These are phyloP conservation scores for Thalassiosira livingstoniorum DNA, from an alignment of 352 stramenopile species.

Conservation along the genomic window DNA sequence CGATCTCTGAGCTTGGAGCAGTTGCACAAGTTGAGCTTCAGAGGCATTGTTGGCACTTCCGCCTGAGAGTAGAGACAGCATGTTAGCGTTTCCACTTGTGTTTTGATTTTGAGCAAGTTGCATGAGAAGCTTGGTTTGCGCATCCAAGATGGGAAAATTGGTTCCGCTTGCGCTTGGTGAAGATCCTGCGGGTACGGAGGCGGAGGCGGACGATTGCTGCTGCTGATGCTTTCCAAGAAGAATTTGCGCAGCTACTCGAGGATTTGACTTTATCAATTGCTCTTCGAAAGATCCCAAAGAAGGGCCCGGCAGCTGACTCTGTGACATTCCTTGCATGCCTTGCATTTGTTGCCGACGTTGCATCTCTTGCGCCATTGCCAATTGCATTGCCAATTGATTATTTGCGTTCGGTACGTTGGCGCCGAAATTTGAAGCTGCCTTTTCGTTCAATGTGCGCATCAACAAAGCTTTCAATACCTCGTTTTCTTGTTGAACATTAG, in stretches of 20 bases:
- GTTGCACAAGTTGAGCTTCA: no score
- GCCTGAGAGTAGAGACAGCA: background rate
- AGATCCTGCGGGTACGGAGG: no score
- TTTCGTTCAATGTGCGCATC: background rate
- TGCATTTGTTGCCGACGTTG: background rate
- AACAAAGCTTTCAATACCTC: background rate
- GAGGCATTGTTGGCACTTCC: no score
- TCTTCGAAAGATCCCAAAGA: constrained; percentile 5
- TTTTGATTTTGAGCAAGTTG: background rate
- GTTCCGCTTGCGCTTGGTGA: no score
- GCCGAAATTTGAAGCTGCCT: background rate
- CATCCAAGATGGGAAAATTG: background rate
- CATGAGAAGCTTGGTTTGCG: background rate
- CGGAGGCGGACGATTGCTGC: background rate
- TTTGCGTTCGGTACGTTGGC: background rate
- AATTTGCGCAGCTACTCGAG: constrained; percentile 9
- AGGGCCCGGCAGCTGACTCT: background rate
- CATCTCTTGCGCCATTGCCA: constrained; percentile 12
- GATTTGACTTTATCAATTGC: constrained; percentile 11
- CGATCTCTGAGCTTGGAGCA: background rate
- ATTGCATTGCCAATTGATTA: constrained; percentile 19
- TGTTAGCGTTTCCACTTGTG: background rate
- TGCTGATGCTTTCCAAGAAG: background rate
- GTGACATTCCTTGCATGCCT: background rate
- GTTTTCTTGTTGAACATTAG: background rate